These are phyloP conservation scores for Choanephora cucurbitarum DNA, from an alignment of 371 early-diverging fungal species.

Conservation along the genomic window DNA sequence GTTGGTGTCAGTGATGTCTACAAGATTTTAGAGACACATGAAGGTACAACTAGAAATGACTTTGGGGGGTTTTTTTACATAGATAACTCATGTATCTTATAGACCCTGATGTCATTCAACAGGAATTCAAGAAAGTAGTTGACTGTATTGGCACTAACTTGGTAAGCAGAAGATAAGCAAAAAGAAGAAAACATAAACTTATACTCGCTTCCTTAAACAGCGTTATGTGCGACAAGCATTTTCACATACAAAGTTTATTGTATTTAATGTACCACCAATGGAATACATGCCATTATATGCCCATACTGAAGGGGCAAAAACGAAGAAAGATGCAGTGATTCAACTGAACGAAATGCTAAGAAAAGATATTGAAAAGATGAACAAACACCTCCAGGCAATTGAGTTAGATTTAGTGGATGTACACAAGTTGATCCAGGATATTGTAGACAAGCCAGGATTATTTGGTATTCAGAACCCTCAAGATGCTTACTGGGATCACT, in stretches of 20 bases:
- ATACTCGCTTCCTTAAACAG: no score
- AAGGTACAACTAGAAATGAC: no score
- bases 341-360: constrained; percentile 29
- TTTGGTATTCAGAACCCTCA: constrained; percentile 40
- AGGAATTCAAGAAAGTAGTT: constrained; percentile 18
- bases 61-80: no score
- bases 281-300: constrained; percentile 42
- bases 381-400: constrained; percentile 30
- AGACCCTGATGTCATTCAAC: not conserved
- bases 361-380: constrained; percentile 28
- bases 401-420: constrained; percentile 39
- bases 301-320: constrained; percentile 12
- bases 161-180: constrained; percentile 17
- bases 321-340: constrained; percentile 24
- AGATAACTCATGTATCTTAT: not conserved
- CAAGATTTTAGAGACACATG: constrained; percentile 20
- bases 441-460: constrained; percentile 27
- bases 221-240: constrained; percentile 42
- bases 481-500: constrained; percentile 44
- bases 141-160: constrained; percentile 42
- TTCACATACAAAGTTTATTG: constrained; percentile 35
- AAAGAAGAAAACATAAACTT: no score
- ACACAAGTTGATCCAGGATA: constrained; percentile 30
- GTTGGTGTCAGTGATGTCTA: constrained; percentile 45
- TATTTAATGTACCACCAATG: constrained; percentile 40